Base-by-base conservation (phyloP, 2,329 filamentous ascomycete genomes). In the Phoma sp. region DNA sequence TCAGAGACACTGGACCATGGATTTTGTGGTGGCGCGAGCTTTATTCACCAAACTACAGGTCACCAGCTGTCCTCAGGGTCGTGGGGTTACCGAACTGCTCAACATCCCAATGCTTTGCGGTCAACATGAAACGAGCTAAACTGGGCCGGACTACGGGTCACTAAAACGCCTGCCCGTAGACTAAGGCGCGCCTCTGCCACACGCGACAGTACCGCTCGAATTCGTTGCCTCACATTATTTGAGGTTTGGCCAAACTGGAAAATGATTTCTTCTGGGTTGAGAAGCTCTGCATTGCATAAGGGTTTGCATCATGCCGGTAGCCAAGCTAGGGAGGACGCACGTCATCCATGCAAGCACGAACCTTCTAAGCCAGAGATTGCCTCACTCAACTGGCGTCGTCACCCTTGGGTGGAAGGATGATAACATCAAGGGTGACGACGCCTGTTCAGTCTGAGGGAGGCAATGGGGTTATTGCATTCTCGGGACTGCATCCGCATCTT, bases 41-140 rank as follows among this genome's bases (percentile, higher is more conserved):
- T 33, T 9, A 22, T 10, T 36, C 24, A n/a, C 9, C 13, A 9
- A 47, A 37, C 22, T 47, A 27, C 52, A 56, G 47, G 43, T 39
- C 53, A 46, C 35, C 47, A 51, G 33, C 47, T 50, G 47, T 38
- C 38, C 42, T 51, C 37, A 51, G 38, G 42, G 32, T 44, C 47
- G 52, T 51, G 47, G 47, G 47, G 52, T 29, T 48, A 43, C 14
- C 33, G 38, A 48, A 40, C 45, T 37, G 51, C 43, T 35, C 38
- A 51, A 30, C 53, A 51, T 33, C 37, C 33, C 42, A 37, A 37
- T 45, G 36, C 46, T 46, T 54, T 32, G 45, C 51, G 29, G 46
- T 46, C 38, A 51, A 55, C 38, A 32, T 56, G 53, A 56, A 51
- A 56, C 53, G 44, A 38, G 39, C 50, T 39, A 43, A 32, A 22